Conservation (phyloP, 164 flowering plant species). For the Litsea cubeba region DNA sequence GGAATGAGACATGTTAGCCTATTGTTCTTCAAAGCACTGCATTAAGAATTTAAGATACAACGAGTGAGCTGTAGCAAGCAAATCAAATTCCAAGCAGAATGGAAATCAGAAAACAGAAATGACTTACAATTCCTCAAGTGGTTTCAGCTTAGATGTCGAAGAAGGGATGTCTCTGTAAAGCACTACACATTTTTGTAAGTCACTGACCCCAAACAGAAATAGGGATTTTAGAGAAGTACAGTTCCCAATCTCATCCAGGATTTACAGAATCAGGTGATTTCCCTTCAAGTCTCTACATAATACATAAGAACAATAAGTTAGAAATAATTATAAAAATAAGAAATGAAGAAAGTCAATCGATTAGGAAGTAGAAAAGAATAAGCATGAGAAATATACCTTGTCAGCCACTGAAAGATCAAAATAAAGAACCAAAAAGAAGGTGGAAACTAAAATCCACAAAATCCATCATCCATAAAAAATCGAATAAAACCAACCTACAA, state of each 20-base stretch:
- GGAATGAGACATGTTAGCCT: conserved; percentile 86
- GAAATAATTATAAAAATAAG: no score
- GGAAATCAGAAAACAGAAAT: neutral
- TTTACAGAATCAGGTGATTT: conserved; percentile 71
- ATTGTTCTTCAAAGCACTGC: conserved; percentile 73
- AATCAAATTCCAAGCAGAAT: neutral
- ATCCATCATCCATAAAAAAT: no score
- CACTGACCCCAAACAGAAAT: conserved; percentile 20
- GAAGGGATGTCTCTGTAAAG: conserved; percentile 73
- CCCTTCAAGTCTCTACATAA: conserved; percentile 71
- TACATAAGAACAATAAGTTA: no score
- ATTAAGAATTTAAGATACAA: neutral
- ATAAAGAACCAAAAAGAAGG: no score
- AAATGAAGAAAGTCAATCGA: no score
- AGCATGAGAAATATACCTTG: no score
- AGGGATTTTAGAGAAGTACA: conserved; percentile 44
- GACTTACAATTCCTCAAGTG: conserved; percentile 72
- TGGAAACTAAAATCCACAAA: no score
- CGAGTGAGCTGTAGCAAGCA: neutral
- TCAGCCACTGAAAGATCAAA: no score
- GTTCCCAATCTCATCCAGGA: conserved; percentile 90
- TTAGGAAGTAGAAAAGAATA: no score
- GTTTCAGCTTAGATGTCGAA: conserved; percentile 73
- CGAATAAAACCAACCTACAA: no score
- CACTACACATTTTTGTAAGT: neutral